Percentiles rank a stretch among this genome's conserved stretches.
Conservation (phyloP, 2,329 filamentous ascomycete species). For the Rhynchosporium secalis region DNA sequence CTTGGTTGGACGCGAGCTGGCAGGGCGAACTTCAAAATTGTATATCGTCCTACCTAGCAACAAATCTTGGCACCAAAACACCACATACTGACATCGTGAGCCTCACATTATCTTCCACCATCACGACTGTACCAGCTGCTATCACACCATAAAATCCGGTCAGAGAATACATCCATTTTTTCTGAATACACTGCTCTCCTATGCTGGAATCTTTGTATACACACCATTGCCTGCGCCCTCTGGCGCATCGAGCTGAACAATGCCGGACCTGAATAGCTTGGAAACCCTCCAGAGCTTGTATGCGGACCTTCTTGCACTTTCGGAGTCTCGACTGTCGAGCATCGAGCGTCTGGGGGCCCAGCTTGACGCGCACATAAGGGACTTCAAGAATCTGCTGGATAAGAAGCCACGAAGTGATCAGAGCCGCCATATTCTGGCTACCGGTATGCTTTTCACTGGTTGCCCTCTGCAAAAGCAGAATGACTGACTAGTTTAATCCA, state of each 20-base stretch:
- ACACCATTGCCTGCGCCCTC: constrained; percentile 22
- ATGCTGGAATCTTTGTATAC: constrained; percentile 22
- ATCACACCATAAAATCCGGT: not conserved
- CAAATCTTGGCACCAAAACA: constrained; percentile 14
- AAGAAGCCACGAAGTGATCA: constrained; percentile 72
- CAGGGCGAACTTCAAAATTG: not conserved
- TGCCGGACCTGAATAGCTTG: constrained; percentile 74
- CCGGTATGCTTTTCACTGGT: constrained; percentile 52
- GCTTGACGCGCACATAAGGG: constrained; percentile 65
- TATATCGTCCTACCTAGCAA: not conserved
- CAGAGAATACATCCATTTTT: constrained; percentile 11
- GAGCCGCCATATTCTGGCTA: constrained; percentile 70
- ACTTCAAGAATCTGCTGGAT: constrained; percentile 71
- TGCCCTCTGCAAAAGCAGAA: not conserved
- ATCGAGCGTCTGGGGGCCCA: constrained; percentile 66
- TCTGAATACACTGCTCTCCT: constrained; percentile 17
- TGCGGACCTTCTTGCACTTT: constrained; percentile 76
- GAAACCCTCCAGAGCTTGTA: constrained; percentile 81
- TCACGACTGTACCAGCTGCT: not conserved
- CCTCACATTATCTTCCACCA: not conserved
- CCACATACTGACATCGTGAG: not conserved
- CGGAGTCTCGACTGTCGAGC: constrained; percentile 68
- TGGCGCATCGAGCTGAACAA: constrained; percentile 43
- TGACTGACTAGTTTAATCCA: constrained; percentile 42
- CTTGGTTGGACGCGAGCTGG: constrained; percentile 6